phyloP scores from a whole-genome alignment of 2,329 filamentous ascomycete species.

The Trichoderma semiorbis region DNA sequence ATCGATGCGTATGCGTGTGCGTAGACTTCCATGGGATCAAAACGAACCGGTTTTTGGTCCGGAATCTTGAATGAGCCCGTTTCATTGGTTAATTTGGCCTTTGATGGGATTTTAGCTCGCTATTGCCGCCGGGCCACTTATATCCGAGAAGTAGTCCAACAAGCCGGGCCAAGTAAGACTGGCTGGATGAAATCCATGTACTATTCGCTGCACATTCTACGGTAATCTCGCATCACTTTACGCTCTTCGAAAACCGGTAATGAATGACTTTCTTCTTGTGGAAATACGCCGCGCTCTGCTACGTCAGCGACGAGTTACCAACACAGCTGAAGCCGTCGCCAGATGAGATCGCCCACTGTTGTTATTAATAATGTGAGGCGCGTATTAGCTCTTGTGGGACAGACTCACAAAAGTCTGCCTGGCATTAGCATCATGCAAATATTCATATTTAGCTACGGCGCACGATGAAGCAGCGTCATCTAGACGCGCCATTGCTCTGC shows the following conservation, averaged over 20 bases:
- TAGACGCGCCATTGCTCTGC: not conserved
- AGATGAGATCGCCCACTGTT: not conserved
- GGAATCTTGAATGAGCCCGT: not conserved
- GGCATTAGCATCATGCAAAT: not conserved
- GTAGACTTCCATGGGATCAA: not conserved
- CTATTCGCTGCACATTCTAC: not conserved
- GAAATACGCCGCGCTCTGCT: not conserved
- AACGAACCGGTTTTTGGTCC: not conserved
- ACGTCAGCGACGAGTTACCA: not conserved
- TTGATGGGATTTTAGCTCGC: not conserved
- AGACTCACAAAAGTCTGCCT: constrained; percentile 4
- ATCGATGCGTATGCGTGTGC: not conserved
- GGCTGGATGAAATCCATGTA: not conserved
- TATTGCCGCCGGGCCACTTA: constrained; percentile 10
- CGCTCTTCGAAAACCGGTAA: not conserved
- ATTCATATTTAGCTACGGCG: constrained; percentile 7
- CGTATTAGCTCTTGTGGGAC: not conserved
- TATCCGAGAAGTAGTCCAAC: not conserved
- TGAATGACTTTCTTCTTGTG: not conserved
- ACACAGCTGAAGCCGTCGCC: not conserved
- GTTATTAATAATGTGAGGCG: constrained; percentile 10
- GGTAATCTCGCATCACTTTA: not conserved
- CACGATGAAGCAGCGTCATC: constrained; percentile 9
- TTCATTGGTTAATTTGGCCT: not conserved
- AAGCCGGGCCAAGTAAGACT: not conserved